These are phyloP conservation scores for Jamesozyma piceae DNA, from an alignment of 805 yeast species.

Conservation along the genomic window DNA sequence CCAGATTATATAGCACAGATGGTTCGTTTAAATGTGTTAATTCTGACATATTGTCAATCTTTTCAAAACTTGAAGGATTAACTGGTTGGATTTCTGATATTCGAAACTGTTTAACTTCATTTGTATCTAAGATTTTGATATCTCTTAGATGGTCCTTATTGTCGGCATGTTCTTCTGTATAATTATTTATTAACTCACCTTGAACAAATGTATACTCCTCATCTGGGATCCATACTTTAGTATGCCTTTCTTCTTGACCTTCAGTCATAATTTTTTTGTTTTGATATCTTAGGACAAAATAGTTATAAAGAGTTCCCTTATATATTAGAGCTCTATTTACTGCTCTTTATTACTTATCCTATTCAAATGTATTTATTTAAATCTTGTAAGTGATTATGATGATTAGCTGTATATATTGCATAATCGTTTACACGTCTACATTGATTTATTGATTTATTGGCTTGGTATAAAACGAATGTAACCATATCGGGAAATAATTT, in stretches of 20 bases:
- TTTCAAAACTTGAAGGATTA: conserved; percentile 84
- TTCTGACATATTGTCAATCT: conserved; percentile 91
- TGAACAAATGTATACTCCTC: conserved; percentile 21
- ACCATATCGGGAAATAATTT: background rate
- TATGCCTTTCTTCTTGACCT: background rate
- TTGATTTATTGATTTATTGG: background rate
- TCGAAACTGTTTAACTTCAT: conserved; percentile 11
- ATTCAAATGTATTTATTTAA: too few species aligned
- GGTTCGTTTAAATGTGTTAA: conserved; percentile 91
- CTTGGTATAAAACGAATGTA: background rate
- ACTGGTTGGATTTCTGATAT: conserved; percentile 38
- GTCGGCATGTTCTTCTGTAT: conserved; percentile 16
- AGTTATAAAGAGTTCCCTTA: too few species aligned
- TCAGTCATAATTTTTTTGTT: background rate
- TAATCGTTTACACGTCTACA: too few species aligned
- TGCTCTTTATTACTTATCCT: too few species aligned
- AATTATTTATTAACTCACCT: conserved; percentile 19
- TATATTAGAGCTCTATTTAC: too few species aligned
- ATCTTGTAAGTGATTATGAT: too few species aligned
- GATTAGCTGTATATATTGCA: too few species aligned
- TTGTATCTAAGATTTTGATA: conserved; percentile 11
- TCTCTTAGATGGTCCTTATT: conserved; percentile 13
- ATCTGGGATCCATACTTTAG: conserved; percentile 28
- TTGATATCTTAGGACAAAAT: too few species aligned
- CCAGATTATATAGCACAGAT: conserved; percentile 79